These are phyloP conservation scores for Silene coronaria DNA, from an alignment of 179 eudicot species.

Conservation along the genomic window DNA sequence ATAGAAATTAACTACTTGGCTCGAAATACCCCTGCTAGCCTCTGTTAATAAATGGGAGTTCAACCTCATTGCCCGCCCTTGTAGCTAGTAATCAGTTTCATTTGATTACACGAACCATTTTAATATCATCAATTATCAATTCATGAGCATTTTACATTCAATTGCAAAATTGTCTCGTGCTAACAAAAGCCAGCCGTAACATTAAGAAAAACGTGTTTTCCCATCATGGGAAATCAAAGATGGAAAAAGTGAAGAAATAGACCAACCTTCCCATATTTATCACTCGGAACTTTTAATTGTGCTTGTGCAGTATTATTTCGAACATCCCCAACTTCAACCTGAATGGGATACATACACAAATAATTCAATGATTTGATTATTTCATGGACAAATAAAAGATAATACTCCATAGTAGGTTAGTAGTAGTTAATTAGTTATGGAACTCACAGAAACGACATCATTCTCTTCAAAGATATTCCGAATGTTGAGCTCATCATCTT, in stretches of 20 bases:
- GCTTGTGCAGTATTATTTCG: slow-evolving; percentile 80
- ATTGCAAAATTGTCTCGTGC: no score
- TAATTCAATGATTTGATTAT: not conserved
- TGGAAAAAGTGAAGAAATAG: not conserved
- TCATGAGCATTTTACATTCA: no score
- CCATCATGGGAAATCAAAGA: not conserved
- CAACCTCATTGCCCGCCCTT: no score
- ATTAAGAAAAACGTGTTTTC: no score
- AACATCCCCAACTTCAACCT: slow-evolving; percentile 88
- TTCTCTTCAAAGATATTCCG: slow-evolving; percentile 77
- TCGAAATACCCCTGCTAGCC: no score
- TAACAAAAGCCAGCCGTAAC: no score
- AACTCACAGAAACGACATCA: slow-evolving; percentile 88
- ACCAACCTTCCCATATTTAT: slow-evolving; percentile 88
- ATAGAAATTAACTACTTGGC: not conserved
- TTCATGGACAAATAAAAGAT: not conserved
- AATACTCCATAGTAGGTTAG: not conserved
- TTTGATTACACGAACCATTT: no score
- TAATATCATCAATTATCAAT: no score
- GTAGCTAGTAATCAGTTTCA: no score
- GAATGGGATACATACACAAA: slow-evolving; percentile 8
- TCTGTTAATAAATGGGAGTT: no score
- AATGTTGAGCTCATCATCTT: slow-evolving; percentile 91
- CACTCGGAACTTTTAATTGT: slow-evolving; percentile 92
- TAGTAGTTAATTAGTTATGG: no score